Evolutionary conservation across 2,329 filamentous ascomycete species (phyloP).

Genomic region (Fusarium tricinctum): DNA sequence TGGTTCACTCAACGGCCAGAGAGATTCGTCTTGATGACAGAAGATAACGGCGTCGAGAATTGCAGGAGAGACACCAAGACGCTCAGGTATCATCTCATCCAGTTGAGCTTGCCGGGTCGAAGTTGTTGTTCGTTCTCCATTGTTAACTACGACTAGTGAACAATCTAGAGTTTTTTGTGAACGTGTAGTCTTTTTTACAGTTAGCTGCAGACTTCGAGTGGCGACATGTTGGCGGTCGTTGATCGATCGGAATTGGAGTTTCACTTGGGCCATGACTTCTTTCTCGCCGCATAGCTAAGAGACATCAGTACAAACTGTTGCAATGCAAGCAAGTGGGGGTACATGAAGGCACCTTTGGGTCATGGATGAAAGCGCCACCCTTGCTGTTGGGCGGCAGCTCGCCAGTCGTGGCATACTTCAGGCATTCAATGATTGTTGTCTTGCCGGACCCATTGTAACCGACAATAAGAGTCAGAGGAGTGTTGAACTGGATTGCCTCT

Average conservation of each 20-base stretch:
- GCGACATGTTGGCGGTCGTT: conserved; percentile 84
- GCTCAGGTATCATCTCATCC: conserved; percentile 85
- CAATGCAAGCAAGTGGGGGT: not conserved
- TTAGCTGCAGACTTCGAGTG: conserved; percentile 86
- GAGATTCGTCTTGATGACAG: conserved; percentile 96
- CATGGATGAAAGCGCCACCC: conserved; percentile 94
- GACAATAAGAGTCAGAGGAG: conserved; percentile 94
- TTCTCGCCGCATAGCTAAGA: conserved; percentile 81
- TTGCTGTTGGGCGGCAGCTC: conserved; percentile 92
- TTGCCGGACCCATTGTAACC: conserved; percentile 98
- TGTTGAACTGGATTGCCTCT: conserved; percentile 89
- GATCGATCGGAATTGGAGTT: conserved; percentile 86
- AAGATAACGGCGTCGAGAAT: conserved; percentile 97
- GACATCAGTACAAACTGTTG: conserved; percentile 20
- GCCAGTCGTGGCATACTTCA: conserved; percentile 97
- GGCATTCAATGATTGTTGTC: conserved; percentile 98
- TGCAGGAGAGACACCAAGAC: conserved; percentile 89
- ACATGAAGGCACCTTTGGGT: conserved; percentile 77
- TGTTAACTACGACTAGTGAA: conserved; percentile 79
- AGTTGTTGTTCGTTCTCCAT: conserved; percentile 83
- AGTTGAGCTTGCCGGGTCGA: conserved; percentile 87
- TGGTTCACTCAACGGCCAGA: conserved; percentile 96
- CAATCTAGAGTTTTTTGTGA: conserved; percentile 88
- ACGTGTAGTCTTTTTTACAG: conserved; percentile 83
- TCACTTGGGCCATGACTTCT: conserved; percentile 91